phyloP scores from a whole-genome alignment of 2,329 filamentous ascomycete species.

The Talaromyces sp. region DNA sequence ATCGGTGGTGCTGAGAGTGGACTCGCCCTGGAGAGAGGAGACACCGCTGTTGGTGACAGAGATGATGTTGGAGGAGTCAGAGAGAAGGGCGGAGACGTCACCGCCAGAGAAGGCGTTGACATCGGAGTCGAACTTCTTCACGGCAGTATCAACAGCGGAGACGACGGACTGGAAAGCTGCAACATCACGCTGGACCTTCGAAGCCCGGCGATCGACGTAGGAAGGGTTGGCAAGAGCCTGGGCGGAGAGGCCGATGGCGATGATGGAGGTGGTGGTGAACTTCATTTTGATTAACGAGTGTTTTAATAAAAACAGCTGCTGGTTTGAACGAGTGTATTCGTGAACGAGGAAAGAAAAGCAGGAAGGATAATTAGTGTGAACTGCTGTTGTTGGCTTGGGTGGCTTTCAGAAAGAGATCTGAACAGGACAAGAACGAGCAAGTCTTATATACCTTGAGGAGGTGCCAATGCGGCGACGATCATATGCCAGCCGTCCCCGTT shows the following conservation, averaged over 20 bases:
- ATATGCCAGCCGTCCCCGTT: constrained; percentile 9
- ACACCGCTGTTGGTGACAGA: constrained; percentile 27
- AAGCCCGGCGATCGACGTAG: constrained; percentile 13
- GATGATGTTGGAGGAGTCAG: constrained; percentile 24
- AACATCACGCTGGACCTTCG: constrained; percentile 15
- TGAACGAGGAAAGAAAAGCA: background rate
- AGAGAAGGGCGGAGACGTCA: constrained; percentile 20
- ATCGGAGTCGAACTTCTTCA: constrained; percentile 23
- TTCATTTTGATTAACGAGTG: constrained; percentile 20
- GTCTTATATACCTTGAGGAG: constrained; percentile 8
- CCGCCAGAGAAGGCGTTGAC: constrained; percentile 28
- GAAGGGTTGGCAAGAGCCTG: constrained; percentile 16
- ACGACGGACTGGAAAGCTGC: constrained; percentile 15
- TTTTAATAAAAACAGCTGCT: constrained; percentile 14
- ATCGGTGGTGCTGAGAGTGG: constrained; percentile 25
- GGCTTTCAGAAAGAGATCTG: background rate
- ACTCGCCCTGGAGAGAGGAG: constrained; percentile 23
- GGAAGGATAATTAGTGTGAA: background rate
- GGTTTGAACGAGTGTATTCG: constrained; percentile 14
- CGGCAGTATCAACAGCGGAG: constrained; percentile 20
- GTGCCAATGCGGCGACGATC: constrained; percentile 2
- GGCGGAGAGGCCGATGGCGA: constrained; percentile 19
- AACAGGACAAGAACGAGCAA: background rate
- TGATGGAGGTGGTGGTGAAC: constrained; percentile 15
- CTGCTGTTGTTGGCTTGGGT: background rate